Conservation (phyloP, 2,329 filamentous ascomycete species). For the Colletotrichum tamarilloi region DNA sequence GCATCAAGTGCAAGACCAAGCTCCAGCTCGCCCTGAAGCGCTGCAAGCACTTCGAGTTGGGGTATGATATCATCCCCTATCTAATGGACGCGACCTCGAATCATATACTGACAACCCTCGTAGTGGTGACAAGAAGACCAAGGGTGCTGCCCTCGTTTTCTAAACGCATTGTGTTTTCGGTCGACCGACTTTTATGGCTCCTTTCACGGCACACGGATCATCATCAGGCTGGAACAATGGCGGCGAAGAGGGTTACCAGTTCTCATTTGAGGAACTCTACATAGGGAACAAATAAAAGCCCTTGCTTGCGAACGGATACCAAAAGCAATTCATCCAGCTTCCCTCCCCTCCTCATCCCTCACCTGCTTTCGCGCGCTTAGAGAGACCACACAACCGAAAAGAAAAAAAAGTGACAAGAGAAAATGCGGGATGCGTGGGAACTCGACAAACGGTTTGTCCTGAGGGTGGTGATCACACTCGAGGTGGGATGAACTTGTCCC, state of each 20-base stretch:
- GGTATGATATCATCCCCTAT: slow-evolving; percentile 67
- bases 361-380: slow-evolving; percentile 19
- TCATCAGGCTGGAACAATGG: slow-evolving; percentile 54
- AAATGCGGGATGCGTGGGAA: slow-evolving; percentile 2
- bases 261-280: slow-evolving; percentile 56
- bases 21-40: slow-evolving; percentile 97
- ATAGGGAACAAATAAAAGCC: slow-evolving; percentile 56
- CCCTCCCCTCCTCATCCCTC: not conserved
- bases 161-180: slow-evolving; percentile 71
- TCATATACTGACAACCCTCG: slow-evolving; percentile 36
- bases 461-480: slow-evolving; percentile 18
- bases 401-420: slow-evolving; percentile 28
- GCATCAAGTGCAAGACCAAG: slow-evolving; percentile 98
- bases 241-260: slow-evolving; percentile 60
- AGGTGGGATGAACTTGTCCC: slow-evolving; percentile 27
- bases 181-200: slow-evolving; percentile 38
- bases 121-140: slow-evolving; percentile 99
- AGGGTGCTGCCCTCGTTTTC: slow-evolving; percentile 99
- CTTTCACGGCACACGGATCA: slow-evolving; percentile 41
- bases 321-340: slow-evolving; percentile 25
- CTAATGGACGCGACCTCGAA: not conserved
- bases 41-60: slow-evolving; percentile 99
- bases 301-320: slow-evolving; percentile 36
- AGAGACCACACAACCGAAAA: slow-evolving; percentile 8
- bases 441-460: slow-evolving; percentile 22